Base-by-base conservation (phyloP, 2,329 filamentous ascomycete species). In the Chrysosporium queenslandicum region DNA sequence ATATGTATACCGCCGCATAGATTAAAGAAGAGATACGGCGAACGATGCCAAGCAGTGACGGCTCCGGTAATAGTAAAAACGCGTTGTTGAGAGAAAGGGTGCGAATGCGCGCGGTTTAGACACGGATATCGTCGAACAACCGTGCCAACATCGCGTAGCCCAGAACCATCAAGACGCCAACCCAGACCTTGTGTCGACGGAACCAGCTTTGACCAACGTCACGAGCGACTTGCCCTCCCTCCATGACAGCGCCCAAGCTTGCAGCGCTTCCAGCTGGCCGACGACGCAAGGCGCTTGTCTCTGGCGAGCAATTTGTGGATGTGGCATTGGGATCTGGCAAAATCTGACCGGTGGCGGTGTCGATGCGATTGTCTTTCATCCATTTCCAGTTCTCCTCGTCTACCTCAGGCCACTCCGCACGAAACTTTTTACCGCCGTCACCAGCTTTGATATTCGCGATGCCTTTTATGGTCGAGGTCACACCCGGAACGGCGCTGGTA, bases 341-440 rank as follows among this genome's bases (percentile, higher is more conserved):
- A 32, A 79, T 76, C 56, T 78, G 78, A 1, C 92, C 92, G 0
- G 87, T 95, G 8, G 74, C 73, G 4, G 79, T 72, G 67, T 98
- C 88, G 59, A 98, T 82, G 58, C 82, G 81, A 64, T 87, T 81
- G 64, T 88, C 82, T 64, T 81, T 81, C 77, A 98, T 94, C 88
- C 87, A 96, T 62, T 81, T 82, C 82, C 85, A 87, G 66, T 98
- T 98, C 73, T 92, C 87, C 57, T 79, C 74, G 65, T 98, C 89
- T 20, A 94, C 64, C 43, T 96, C 91, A 14, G 87, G 82, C 88
- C 90, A 98, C 71, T 97, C 88, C 9, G 79, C 75, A 52, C 82
- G 79, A 68, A 98, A 98, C 71, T 94, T 94, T 62, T 84, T 81
- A 2, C 92, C 92, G 11, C 90, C 90, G 64, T 98, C 92, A 20